Evolutionary conservation across 164 flowering plant species (phyloP).

Genomic region (Hamamelis virginiana): DNA sequence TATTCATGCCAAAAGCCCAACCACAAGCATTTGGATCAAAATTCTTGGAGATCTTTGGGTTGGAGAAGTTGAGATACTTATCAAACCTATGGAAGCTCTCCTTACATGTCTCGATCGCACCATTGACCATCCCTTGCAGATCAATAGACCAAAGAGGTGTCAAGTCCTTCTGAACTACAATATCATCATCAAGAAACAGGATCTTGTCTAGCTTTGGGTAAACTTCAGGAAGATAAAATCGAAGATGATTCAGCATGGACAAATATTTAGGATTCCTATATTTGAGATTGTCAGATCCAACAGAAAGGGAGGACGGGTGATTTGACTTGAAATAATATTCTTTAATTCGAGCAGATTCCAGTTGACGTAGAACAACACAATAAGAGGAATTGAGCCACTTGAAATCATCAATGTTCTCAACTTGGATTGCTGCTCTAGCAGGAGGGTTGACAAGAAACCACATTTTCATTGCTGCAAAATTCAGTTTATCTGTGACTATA

Average conservation of each 20-base stretch:
- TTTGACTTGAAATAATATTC: constrained; percentile 10
- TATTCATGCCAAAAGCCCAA: constrained; percentile 17
- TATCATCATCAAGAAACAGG: constrained; percentile 14
- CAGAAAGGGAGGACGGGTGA: no score
- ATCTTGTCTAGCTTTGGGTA: constrained; percentile 11
- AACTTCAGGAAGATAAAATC: constrained; percentile 12
- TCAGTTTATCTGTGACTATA: constrained; percentile 12
- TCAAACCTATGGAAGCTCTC: constrained; percentile 9
- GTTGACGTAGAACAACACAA: constrained; percentile 11
- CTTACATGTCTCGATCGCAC: constrained; percentile 13
- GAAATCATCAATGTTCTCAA: constrained; percentile 10
- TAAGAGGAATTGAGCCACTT: constrained; percentile 10
- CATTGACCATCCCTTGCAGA: constrained; percentile 15
- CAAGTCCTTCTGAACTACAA: constrained; percentile 11
- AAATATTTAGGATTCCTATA: constrained; percentile 13
- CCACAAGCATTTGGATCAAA: constrained; percentile 15
- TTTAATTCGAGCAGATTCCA: constrained; percentile 11
- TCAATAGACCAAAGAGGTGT: constrained; percentile 9
- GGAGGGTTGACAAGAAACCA: constrained; percentile 3
- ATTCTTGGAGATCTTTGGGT: constrained; percentile 6
- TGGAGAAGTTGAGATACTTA: constrained; percentile 10
- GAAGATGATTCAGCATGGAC: constrained; percentile 12
- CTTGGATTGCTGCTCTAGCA: constrained; percentile 6
- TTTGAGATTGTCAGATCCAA: constrained; percentile 3
- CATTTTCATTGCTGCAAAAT: constrained; percentile 11